Evolutionary conservation across 768 basidiomycete genomes (phyloP).

Genomic region (Phlebiopsis gigantea): DNA sequence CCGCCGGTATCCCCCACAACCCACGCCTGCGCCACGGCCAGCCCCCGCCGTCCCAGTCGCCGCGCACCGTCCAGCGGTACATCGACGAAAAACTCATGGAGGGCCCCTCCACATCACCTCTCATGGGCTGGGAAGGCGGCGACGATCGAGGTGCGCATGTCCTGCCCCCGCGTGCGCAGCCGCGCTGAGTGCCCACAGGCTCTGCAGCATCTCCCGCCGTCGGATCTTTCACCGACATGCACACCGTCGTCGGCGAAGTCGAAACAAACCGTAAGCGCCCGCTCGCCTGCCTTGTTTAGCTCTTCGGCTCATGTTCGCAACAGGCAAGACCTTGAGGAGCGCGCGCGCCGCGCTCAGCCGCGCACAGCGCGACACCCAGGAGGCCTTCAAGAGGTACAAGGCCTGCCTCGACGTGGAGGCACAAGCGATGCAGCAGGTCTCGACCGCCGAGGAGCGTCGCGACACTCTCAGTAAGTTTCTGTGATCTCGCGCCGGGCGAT

Average conservation of each 20-base stretch:
- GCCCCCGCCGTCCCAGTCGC: slow-evolving; percentile 14
- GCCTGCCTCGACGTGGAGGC: slow-evolving; percentile 63
- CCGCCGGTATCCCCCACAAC: slow-evolving; percentile 71
- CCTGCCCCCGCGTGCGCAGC: not conserved
- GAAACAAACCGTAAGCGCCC: slow-evolving; percentile 33
- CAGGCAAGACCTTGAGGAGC: slow-evolving; percentile 59
- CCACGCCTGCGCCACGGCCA: slow-evolving; percentile 62
- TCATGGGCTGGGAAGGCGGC: slow-evolving; percentile 17
- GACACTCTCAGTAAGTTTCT: slow-evolving; percentile 48
- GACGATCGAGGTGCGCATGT: slow-evolving; percentile 16
- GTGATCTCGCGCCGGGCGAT: slow-evolving; percentile 7
- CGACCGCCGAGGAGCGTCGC: slow-evolving; percentile 60
- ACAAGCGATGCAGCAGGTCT: slow-evolving; percentile 60
- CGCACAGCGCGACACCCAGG: slow-evolving; percentile 68
- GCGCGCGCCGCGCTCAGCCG: slow-evolving; percentile 55
- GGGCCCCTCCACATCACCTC: slow-evolving; percentile 18
- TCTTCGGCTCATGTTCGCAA: not conserved
- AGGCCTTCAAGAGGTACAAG: slow-evolving; percentile 65
- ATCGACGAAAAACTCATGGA: slow-evolving; percentile 15
- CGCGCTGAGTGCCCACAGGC: not conserved
- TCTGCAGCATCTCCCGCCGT: slow-evolving; percentile 7
- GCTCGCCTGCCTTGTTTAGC: not conserved
- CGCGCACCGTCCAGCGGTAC: slow-evolving; percentile 12
- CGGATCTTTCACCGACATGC: slow-evolving; percentile 10
- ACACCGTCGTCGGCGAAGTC: slow-evolving; percentile 17